Evolutionary conservation across 768 basidiomycete species (phyloP).

Genomic region (Hydnomerulius pinastri): DNA sequence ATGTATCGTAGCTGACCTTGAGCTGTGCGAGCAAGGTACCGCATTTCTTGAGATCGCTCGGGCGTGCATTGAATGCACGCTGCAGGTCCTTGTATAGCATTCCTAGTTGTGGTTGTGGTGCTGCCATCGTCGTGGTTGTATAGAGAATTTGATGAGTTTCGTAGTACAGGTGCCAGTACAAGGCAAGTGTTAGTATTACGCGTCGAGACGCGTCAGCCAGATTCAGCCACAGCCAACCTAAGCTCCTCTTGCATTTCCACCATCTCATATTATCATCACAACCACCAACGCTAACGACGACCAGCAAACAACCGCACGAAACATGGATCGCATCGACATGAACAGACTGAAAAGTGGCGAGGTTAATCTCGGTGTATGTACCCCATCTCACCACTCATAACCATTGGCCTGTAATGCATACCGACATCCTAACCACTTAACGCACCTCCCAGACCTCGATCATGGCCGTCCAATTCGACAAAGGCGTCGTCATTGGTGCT

Average conservation of each 20-base stretch:
- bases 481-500: slow-evolving; percentile 94
- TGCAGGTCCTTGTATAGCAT: slow-evolving; percentile 66
- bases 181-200: slow-evolving; percentile 23
- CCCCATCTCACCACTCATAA: not conserved
- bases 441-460: slow-evolving; percentile 91
- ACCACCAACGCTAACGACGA: slow-evolving; percentile 8
- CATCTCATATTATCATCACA: slow-evolving; percentile 10
- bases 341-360: slow-evolving; percentile 90
- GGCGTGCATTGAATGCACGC: slow-evolving; percentile 62
- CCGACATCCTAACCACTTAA: no score
- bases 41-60: slow-evolving; percentile 69
- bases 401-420: not conserved
- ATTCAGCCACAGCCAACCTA: slow-evolving; percentile 20
- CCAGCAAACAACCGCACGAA: not conserved
- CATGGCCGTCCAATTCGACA: slow-evolving; percentile 97
- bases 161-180: not conserved
- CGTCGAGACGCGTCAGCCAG: slow-evolving; percentile 58
- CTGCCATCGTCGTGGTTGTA: slow-evolving; percentile 21
- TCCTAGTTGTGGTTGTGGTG: slow-evolving; percentile 57
- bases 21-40: slow-evolving; percentile 66
- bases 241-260: slow-evolving; percentile 25
- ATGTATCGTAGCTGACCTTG: slow-evolving; percentile 52
- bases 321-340: slow-evolving; percentile 73
- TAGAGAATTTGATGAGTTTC: not conserved
- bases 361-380: slow-evolving; percentile 92